Base-by-base conservation (phyloP, 495 filamentous ascomycete species). In the Penicilliopsis zonata region DNA sequence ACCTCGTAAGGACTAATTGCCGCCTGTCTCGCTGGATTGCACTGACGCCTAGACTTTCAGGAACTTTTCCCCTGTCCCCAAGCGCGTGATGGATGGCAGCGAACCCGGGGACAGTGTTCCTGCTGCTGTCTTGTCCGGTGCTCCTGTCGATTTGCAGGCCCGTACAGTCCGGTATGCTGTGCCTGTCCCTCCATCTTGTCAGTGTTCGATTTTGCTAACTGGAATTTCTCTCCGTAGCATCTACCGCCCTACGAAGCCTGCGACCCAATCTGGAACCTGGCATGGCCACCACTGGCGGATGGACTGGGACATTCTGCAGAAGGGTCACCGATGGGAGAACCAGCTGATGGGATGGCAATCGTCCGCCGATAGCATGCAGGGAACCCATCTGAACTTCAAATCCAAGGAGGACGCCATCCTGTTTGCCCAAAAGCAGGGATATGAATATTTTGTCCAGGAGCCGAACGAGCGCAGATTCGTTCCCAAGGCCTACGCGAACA, bases 391-490 rank as follows among this genome's bases (percentile, higher is more conserved):
- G 36, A 77, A 76, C 51, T 99, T 99, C 72, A 83, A 81, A 59
- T 69, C 65, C 31, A 96, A 94, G 69, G 87, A 99, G 54, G 87
- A 93, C 47, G 90, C 90, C 40, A 87, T 99, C 42, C 55, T 65
- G 12, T 99, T 99, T 48, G 90, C 90, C 13, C 80, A 94, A 65
- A 99, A 94, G 71, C 92, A 99, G 52, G 90, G 92, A 21, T 99
- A 96, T 51, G 88, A 96, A 49, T 99, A 95, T 57, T 95, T 94
- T 57, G 84, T 96, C 13, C 90, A 96, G 65, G 90, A 96, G 62
- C 88, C 87, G 4, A 95, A 94, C 47, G 72, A 74, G 62, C 70
- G 90, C 52, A 76, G 73, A 38, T 77, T 94, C 37, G 67, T 78
- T 8, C 82, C 86, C 25, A 96, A 99, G 69, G 80, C 82, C 28